These are phyloP conservation scores for Raffaelea albimanens DNA, from an alignment of 2,329 filamentous ascomycete species.

Conservation along the genomic window DNA sequence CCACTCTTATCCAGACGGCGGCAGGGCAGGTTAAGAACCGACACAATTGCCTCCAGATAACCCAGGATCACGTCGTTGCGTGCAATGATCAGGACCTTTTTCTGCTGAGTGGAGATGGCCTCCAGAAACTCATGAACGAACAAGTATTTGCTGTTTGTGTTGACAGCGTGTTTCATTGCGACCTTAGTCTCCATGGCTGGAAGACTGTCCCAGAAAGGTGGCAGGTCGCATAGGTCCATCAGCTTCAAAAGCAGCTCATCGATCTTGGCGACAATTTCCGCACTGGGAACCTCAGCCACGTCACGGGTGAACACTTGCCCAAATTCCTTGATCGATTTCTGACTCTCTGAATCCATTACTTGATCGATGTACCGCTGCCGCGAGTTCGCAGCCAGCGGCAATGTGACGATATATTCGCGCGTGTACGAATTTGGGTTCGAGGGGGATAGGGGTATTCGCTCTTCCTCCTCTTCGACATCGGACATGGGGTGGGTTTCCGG, in stretches of 20 bases:
- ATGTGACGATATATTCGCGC: slow-evolving; percentile 41
- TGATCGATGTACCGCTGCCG: slow-evolving; percentile 43
- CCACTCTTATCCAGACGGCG: slow-evolving; percentile 16
- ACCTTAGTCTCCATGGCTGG: slow-evolving; percentile 29
- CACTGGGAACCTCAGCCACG: slow-evolving; percentile 27
- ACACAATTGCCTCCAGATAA: slow-evolving; percentile 41
- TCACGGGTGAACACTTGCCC: slow-evolving; percentile 31
- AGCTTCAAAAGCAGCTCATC: slow-evolving; percentile 42
- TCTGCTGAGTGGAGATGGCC: slow-evolving; percentile 29
- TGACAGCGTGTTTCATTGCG: slow-evolving; percentile 42
- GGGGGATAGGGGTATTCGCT: not conserved
- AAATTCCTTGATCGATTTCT: slow-evolving; percentile 35
- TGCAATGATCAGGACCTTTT: slow-evolving; percentile 43
- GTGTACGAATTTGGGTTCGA: slow-evolving; percentile 4
- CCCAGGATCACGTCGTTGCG: slow-evolving; percentile 39
- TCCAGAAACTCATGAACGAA: slow-evolving; percentile 49
- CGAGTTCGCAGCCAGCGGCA: slow-evolving; percentile 45
- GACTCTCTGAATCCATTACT: slow-evolving; percentile 32
- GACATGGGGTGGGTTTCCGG: not conserved
- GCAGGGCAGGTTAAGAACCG: slow-evolving; percentile 25
- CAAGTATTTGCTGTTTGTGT: slow-evolving; percentile 50
- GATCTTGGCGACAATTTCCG: slow-evolving; percentile 32
- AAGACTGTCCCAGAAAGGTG: slow-evolving; percentile 39
- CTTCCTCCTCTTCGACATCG: slow-evolving; percentile 1
- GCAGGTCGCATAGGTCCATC: slow-evolving; percentile 47